Evolutionary conservation across 1,284 basidiomycete genomes (phyloP), one percentile per base, ranked within the genome.

Genomic region (Sanghuangporus weigelae): DNA sequence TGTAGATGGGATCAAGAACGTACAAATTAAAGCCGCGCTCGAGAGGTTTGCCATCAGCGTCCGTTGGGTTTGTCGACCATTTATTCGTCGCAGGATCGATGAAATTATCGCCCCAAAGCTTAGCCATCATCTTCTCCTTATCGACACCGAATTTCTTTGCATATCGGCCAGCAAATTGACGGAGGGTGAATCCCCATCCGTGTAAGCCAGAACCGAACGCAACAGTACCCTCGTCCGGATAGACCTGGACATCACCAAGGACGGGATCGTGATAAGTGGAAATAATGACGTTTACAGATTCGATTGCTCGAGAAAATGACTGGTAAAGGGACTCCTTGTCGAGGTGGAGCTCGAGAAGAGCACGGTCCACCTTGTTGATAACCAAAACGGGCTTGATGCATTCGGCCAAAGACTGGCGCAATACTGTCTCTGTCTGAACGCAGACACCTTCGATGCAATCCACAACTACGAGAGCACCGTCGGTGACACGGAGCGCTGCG

Each of bases 281-380:
- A 77, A 99, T 89, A 77, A 98, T 95, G 80, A 99, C 97, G 82
- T 99, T 99, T 68, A 98, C 96, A 68, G 85, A 93, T 82, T 99
- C 96, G 76, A 99, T 90, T 68, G 97, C 98, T 77, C 97, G 94
- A 72, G 85, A 86, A 91, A 99, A 99, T 62, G 94, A 94, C 80
- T 98, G 97, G 85, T 90, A 99, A 65, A 99, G 90, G 71, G 93
- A 90, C 79, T 99, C 97, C 83, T 99, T 98, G 76, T 86, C 83
- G 70, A 98, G 93, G 80, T 99, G 97, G 66, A 99, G 89, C 81
- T 99, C 97, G 73, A 99, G 93, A 61, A 99, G 88, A 66, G 97
- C 97, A 77, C 97, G 96, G 81, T 99, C 97, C 74, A 99, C 96
- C 86, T 99, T 99, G 90, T 99, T 99, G 83, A 99, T 96, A 81